phyloP scores from a whole-genome alignment of 768 basidiomycete genomes.

The Pholiota conissans region DNA sequence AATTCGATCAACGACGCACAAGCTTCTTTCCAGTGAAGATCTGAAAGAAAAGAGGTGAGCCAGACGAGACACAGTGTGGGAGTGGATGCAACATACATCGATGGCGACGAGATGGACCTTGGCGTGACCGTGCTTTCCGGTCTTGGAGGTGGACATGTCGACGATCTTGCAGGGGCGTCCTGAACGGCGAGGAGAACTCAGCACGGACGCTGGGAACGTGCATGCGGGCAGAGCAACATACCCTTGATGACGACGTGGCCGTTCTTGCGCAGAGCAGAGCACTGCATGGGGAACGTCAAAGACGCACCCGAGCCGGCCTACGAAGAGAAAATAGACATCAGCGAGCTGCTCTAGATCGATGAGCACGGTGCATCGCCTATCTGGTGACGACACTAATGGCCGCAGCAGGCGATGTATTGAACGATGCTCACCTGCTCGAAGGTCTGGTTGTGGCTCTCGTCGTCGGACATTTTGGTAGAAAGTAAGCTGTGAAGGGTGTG shows the following conservation, averaged over 20 bases:
- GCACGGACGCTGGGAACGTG: conserved; percentile 3
- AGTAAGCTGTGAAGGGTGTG: conserved; percentile 23
- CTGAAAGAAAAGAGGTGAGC: conserved; percentile 39
- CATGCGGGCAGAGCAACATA: conserved; percentile 17
- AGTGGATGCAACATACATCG: conserved; percentile 65
- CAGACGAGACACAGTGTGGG: conserved; percentile 3
- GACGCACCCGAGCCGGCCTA: conserved; percentile 78
- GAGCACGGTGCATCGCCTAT: neutral
- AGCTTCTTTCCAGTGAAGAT: conserved; percentile 99
- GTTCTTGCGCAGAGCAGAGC: conserved; percentile 93
- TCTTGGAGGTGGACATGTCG: conserved; percentile 99
- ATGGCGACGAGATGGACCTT: conserved; percentile 98
- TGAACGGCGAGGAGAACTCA: conserved; percentile 22
- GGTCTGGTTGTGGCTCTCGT: conserved; percentile 82
- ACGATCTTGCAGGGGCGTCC: conserved; percentile 97
- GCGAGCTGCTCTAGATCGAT: neutral
- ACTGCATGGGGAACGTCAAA: conserved; percentile 84
- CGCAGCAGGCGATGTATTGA: neutral
- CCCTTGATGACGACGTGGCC: conserved; percentile 97
- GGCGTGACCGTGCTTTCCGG: conserved; percentile 99
- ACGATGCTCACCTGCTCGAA: conserved; percentile 67
- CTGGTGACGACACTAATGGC: neutral
- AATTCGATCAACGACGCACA: conserved; percentile 46
- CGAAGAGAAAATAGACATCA: neutral
- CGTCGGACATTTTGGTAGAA: conserved; percentile 74